Conservation (phyloP, 2,329 filamentous ascomycete genomes). For the Ceratocystis cacaofunesta region DNA sequence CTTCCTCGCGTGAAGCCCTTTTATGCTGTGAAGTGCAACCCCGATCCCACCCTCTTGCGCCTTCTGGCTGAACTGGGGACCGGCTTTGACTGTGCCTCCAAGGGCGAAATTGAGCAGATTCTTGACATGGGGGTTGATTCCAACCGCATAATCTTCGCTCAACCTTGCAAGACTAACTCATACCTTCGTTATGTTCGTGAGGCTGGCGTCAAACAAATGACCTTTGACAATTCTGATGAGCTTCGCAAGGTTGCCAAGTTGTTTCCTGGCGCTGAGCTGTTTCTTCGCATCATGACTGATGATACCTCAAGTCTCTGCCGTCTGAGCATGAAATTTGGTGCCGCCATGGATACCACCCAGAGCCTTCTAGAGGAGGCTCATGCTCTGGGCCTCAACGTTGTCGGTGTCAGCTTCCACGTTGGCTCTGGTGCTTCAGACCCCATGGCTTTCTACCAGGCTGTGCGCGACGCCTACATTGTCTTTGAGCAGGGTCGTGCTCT, state of each 20-base stretch:
- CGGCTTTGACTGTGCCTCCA: constrained; percentile 96
- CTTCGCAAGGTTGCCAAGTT: constrained; percentile 93
- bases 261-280: constrained; percentile 78
- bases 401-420: constrained; percentile 95
- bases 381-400: constrained; percentile 72
- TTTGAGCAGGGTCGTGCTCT: constrained; percentile 69
- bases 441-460: constrained; percentile 77
- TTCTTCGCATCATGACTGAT: constrained; percentile 87
- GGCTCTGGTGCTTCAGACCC: constrained; percentile 92
- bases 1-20: constrained; percentile 87
- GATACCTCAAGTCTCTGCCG: constrained; percentile 90
- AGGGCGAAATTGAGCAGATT: constrained; percentile 89
- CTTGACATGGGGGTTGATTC: constrained; percentile 70
- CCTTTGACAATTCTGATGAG: constrained; percentile 96
- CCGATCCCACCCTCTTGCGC: constrained; percentile 73
- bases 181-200: constrained; percentile 83
- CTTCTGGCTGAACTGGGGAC: constrained; percentile 79
- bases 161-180: constrained; percentile 98
- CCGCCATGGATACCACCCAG: constrained; percentile 66
- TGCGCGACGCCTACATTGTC: constrained; percentile 72
- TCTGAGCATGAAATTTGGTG: constrained; percentile 93
- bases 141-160: constrained; percentile 91
- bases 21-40: constrained; percentile 98
- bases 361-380: constrained; percentile 66
- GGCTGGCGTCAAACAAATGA: constrained; percentile 90